Base-by-base conservation (phyloP, 2,329 filamentous ascomycete species). In the Stemphylium vesicarium region DNA sequence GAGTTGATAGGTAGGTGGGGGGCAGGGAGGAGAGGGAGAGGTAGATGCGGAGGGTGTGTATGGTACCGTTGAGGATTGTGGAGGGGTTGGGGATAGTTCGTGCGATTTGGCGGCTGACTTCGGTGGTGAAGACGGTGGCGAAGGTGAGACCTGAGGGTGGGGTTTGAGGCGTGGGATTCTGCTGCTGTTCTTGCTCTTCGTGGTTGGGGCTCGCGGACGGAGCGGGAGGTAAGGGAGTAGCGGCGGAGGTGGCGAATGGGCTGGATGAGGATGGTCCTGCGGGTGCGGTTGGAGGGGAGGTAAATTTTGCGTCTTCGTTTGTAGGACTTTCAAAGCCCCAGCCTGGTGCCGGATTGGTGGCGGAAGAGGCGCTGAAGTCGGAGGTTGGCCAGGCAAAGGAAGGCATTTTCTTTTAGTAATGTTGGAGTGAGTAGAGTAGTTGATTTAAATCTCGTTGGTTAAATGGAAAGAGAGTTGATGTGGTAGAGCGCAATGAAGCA, bases 21-120 rank as follows among this genome's bases (percentile, higher is more conserved):
- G 47, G 56, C 1, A 58, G 12, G 3, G 48, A 31, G 15, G 26
- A 39, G n/a, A 50, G 42, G 2, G 50, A 31, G 3, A 40, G 37
- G 20, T 48, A 41, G 15, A 57, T 29, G 13, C 44, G 45, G 4
- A 57, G 32, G 13, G 43, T 29, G 1, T 57, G 16, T 1, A 35
- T 38, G 10, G 41, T 5, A 9, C 45, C 35, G 15, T 39, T 32
- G 4, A 40, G 18, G 6, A 54, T 29, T 13, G 15, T 15, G 12
- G n/a, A 13, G 15, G 42, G 37, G 2, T 41, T 11, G 6, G 26
- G 16, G 31, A 43, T 50, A 5, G 15, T 36, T 18, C 38, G 31
- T 16, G 36, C 32, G 12, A 20, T 31, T 22, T 44, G 48, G 11
- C 20, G 32, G 4, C 39, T 39, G 12, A 13, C 38, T 10, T 11